These are phyloP conservation scores for Pseudogymnoascus sp. DNA, from an alignment of 2,329 filamentous ascomycete species.

Conservation along the genomic window DNA sequence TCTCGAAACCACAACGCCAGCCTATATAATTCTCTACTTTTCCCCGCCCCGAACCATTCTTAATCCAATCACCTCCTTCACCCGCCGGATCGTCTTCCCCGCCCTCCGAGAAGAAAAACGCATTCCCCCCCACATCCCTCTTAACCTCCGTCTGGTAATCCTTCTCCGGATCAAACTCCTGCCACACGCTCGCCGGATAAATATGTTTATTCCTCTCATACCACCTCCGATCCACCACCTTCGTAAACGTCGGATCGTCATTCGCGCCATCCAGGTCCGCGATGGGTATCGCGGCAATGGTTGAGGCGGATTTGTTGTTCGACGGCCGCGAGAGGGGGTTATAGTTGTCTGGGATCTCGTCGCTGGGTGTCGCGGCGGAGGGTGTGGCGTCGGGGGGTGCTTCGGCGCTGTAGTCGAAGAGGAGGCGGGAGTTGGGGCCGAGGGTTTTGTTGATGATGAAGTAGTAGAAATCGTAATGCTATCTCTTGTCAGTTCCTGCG, in stretches of 20 bases:
- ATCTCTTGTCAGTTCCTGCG: conserved; percentile 21
- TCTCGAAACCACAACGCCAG: not conserved
- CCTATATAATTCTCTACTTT: not conserved
- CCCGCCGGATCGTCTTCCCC: too few species aligned
- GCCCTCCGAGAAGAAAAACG: conserved; percentile 70
- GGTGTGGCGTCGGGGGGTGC: conserved; percentile 29
- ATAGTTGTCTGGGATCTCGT: conserved; percentile 23
- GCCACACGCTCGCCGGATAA: conserved; percentile 92
- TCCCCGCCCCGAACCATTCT: not conserved
- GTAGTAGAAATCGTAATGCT: conserved; percentile 98
- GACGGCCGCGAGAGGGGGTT: conserved; percentile 35
- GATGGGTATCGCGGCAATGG: conserved; percentile 27
- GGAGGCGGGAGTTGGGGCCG: conserved; percentile 61
- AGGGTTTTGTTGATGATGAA: conserved; percentile 85
- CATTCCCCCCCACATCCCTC: conserved; percentile 82
- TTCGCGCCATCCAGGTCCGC: conserved; percentile 63
- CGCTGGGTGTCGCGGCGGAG: not conserved
- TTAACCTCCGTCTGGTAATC: conserved; percentile 73
- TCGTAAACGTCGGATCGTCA: conserved; percentile 76
- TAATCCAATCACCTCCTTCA: not conserved
- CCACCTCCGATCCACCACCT: conserved; percentile 93
- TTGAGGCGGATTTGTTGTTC: conserved; percentile 25
- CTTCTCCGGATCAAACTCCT: conserved; percentile 84
- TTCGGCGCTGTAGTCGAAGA: conserved; percentile 69
- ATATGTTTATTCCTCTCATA: conserved; percentile 98